A percentile compares a stretch with the other conserved stretches of the same genome.
Conservation (phyloP, 2,329 filamentous ascomycete species). For the Mollisiaceae sp. region DNA sequence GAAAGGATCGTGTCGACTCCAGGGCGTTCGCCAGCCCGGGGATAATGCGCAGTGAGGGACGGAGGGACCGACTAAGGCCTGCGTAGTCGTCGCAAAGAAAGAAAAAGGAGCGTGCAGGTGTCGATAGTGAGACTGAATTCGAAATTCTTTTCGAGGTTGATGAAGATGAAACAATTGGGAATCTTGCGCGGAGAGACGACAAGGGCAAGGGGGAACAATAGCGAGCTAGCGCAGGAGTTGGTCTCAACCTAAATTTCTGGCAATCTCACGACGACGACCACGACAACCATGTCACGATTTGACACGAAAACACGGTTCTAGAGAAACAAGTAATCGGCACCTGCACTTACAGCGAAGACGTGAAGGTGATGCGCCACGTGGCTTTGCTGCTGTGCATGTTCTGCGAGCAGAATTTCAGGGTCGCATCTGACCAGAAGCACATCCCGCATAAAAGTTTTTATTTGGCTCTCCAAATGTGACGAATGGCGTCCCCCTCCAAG, state of each 20-base stretch:
- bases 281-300: no score
- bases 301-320: no score
- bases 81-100: slow-evolving; percentile 1
- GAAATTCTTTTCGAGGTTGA: not conserved
- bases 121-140: not conserved
- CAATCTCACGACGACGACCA: no score
- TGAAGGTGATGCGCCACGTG: not conserved
- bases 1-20: not conserved
- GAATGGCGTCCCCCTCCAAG: not conserved
- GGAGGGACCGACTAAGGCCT: slow-evolving; percentile 2
- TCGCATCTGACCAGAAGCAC: slow-evolving; percentile 1
- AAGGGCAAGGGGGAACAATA: no score
- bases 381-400: not conserved
- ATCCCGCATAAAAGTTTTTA: slow-evolving; percentile 7
- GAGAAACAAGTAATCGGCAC: no score
- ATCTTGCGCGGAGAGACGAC: no score
- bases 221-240: no score
- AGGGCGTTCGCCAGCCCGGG: not conserved
- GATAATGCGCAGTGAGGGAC: not conserved
- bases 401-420: not conserved
- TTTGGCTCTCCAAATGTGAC: slow-evolving; percentile 1
- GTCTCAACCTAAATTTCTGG: no score
- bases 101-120: not conserved
- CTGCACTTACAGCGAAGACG: not conserved
- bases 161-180: no score